These are phyloP conservation scores for Suillus placidus DNA, from an alignment of 768 basidiomycete genomes.

Conservation along the genomic window DNA sequence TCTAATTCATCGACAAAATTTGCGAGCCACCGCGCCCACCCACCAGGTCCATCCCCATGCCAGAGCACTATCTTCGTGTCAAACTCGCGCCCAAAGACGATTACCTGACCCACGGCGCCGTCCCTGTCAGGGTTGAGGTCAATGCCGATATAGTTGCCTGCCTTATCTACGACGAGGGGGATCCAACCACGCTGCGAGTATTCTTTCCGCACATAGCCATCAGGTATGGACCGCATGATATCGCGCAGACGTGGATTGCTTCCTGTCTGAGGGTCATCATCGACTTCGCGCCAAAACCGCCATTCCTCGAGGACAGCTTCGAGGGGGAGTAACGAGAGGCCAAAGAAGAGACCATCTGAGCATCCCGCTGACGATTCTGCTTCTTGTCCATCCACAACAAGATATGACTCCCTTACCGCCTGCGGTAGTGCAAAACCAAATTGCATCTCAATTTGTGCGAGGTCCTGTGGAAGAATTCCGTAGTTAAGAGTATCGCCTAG, in stretches of 20 bases:
- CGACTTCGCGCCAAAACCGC: conserved; percentile 95
- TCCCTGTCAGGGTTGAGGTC: conserved; percentile 85
- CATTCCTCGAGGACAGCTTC: conserved; percentile 96
- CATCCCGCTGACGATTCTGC: conserved; percentile 86
- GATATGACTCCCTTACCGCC: conserved; percentile 89
- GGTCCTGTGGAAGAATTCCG: conserved; percentile 78
- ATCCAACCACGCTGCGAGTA: conserved; percentile 98
- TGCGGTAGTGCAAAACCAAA: conserved; percentile 84
- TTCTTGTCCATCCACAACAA: conserved; percentile 91
- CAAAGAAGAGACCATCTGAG: conserved; percentile 91
- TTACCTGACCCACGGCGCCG: conserved; percentile 87
- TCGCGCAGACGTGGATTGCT: conserved; percentile 71
- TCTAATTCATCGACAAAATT: conserved; percentile 92
- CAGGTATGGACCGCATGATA: conserved; percentile 87
- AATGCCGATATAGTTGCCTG: conserved; percentile 95
- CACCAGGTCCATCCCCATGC: conserved; percentile 85
- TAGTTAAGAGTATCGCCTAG: conserved; percentile 95
- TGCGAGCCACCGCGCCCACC: conserved; percentile 95
- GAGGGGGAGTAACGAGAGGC: conserved; percentile 88
- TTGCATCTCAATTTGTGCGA: conserved; percentile 80
- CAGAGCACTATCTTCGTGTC: conserved; percentile 97
- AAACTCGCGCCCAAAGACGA: conserved; percentile 98
- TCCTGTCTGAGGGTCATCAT: conserved; percentile 84
- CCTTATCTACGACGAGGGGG: conserved; percentile 90
- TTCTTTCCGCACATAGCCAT: conserved; percentile 82